Evolutionary conservation across 495 filamentous ascomycete genomes (phyloP), one percentile per base, ranked within the genome.

Genomic region (Acidomyces sp.): DNA sequence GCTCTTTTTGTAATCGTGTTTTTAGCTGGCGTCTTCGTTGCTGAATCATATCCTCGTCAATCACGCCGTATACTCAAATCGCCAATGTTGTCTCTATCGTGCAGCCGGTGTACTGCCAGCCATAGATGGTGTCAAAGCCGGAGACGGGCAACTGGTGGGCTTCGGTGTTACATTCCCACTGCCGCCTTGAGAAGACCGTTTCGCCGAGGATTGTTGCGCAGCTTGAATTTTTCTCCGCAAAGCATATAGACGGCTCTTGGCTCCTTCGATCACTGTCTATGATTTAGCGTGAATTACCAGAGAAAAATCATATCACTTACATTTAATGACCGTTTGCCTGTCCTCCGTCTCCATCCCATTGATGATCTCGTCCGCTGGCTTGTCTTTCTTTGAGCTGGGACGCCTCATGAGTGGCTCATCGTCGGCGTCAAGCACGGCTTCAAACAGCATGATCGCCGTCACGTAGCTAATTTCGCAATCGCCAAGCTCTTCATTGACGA

Each of bases 401-500:
- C 33, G 35, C 17, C 47, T 27, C 36, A 46, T 54, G 22, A 54
- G 30, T 2, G 53, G 37, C 23, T 82, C 81, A 29, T 85, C 85
- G 22, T 93, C 86, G 24, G 72, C 76, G 44, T 97, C 92, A 29
- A 97, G 62, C 7, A 96, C 80, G 9, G 87, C 92, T 59, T 96
- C 92, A 15, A 97, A 64, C 82, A 97, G 85, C 19, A 80, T 71
- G 43, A 94, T 82, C 0, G 90, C 85, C 2, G 90, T 96, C 28
- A 81, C 64, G 53, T 97, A 97, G 17, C 80, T 79, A n/a, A 93
- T 75, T 55, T 96, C 88, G 44, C 88, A 94, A 15, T 85, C 88
- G 1, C 63, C 60, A 1, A 97, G 68, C 65, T 97, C 87, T 41
- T 92, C 82, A 35, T 83, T 80, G 6, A 88, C 83, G 37, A 96